Conservation (phyloP, 2,329 filamentous ascomycete species). For the Stylonectria norvegica region DNA sequence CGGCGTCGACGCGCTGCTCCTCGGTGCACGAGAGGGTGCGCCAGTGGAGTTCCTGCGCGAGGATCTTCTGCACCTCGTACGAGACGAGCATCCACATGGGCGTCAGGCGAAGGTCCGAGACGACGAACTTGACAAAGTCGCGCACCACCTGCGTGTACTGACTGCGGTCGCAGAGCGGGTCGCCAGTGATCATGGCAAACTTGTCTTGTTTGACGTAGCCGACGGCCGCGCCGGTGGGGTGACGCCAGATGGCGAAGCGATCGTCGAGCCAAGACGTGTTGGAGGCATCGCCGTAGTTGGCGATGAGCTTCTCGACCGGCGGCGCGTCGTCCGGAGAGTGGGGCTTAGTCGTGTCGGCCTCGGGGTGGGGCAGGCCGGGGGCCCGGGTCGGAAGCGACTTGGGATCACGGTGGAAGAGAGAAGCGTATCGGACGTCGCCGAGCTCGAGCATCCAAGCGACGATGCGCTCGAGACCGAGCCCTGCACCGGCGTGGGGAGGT, state of each 20-base stretch:
- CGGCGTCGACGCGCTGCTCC: constrained; percentile 81
- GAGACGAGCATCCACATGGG: constrained; percentile 90
- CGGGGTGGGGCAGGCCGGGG: constrained; percentile 73
- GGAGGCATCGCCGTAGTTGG: constrained; percentile 91
- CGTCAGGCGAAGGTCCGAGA: constrained; percentile 65
- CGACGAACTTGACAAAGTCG: constrained; percentile 72
- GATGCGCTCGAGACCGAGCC: constrained; percentile 85
- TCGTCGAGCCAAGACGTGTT: constrained; percentile 94
- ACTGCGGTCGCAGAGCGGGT: constrained; percentile 76
- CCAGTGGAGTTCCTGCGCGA: constrained; percentile 80
- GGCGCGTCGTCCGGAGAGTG: constrained; percentile 57
- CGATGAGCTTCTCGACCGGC: constrained; percentile 80
- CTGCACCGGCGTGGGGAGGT: constrained; percentile 84
- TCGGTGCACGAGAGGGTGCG: constrained; percentile 83
- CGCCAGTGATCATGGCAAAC: constrained; percentile 80
- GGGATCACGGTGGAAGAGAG: constrained; percentile 83
- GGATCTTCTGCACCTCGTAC: constrained; percentile 70
- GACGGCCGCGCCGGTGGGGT: constrained; percentile 78
- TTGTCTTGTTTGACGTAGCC: constrained; percentile 75
- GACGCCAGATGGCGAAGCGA: constrained; percentile 83
- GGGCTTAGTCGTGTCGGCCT: constrained; percentile 68
- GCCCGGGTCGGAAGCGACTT: constrained; percentile 73
- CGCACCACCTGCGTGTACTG: constrained; percentile 74
- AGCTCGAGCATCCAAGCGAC: constrained; percentile 82
- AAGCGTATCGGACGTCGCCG: constrained; percentile 85